Evolutionary conservation across 768 basidiomycete genomes (phyloP), one percentile per base, ranked within the genome.

Genomic region (Boletus insuetus): DNA sequence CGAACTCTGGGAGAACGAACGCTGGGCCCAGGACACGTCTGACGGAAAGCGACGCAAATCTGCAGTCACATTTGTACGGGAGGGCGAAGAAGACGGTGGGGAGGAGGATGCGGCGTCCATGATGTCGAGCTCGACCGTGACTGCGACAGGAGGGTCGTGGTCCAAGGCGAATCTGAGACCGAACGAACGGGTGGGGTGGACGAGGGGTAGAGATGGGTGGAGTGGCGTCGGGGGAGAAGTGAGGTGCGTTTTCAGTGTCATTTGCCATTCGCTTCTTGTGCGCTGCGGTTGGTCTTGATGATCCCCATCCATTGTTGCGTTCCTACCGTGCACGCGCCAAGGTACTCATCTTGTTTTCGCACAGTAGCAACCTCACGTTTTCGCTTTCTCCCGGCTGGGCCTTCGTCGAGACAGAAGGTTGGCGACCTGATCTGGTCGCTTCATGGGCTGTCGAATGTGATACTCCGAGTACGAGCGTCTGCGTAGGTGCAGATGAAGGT

Each of bases 1-100:
- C 16, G 87, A 89, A 68, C 65, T 92, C 22, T 92, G 82, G 76
- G 91, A 93, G 75, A 93, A 91, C 69, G 88, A 92, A 66, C 77
- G 91, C 17, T 85, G 79, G 73, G 65, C 69, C 35, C 68, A 70
- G 32, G 54, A 58, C 32, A 49, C 35, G 3, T 9, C 42, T 0
- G 54, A 65, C 6, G 20, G 11, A 32, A 56, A 53, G 49, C 51
- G 49, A 8, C 49, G 55, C 9, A 58, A 38, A 45, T 53, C 61
- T 0, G 24, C 39, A 24, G 51, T 56, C 3, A 35, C 34, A 16
- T 34, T 54, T 29, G 42, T 56, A 1, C 44, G 43, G 9, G 58
- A 59, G 1, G 50, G 58, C 24, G 58, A 55, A 3, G 67, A 68
- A 17, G 63, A 41, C 1, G 51, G 45, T 1, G 45, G 12, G 3